These are phyloP conservation scores for Neurospora sp. DNA, from an alignment of 495 filamentous ascomycete species.

Conservation along the genomic window DNA sequence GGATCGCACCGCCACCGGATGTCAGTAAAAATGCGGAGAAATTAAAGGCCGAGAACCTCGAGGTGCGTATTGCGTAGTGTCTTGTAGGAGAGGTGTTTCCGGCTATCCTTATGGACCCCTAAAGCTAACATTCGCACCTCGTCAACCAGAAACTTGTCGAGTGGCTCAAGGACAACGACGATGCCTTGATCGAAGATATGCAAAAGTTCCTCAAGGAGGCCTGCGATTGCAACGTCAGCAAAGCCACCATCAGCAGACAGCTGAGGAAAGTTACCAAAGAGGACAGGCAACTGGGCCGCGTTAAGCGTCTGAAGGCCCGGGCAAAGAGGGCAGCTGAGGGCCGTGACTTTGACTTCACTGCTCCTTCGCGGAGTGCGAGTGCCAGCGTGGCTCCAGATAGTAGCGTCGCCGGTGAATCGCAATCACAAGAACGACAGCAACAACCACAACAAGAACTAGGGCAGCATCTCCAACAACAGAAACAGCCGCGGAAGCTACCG, in stretches of 20 bases:
- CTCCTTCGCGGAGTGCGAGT: constrained; percentile 2
- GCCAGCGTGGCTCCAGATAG: constrained; percentile 5
- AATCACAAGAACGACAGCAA: constrained; percentile 1
- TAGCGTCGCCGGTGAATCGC: not conserved
- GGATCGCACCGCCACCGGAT: constrained; percentile 11
- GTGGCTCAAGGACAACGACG: constrained; percentile 18
- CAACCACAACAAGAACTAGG: not conserved
- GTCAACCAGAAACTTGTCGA: constrained; percentile 13
- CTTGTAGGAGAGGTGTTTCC: not conserved
- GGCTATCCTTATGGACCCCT: not conserved
- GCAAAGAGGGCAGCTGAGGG: not conserved
- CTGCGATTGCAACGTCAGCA: constrained; percentile 14
- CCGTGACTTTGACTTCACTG: not conserved
- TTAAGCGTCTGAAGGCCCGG: not conserved
- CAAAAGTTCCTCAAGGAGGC: constrained; percentile 14
- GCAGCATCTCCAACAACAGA: not conserved
- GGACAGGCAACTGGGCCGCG: not conserved
- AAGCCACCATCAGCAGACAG: constrained; percentile 11
- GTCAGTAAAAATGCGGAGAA: constrained; percentile 24
- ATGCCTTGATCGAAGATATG: constrained; percentile 21
- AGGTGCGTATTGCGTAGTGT: constrained; percentile 8
- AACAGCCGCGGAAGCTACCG: not conserved
- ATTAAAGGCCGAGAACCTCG: constrained; percentile 14
- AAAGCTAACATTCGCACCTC: not conserved
- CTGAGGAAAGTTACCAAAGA: constrained; percentile 4